A percentile compares a stretch with the other conserved stretches of the same genome.
phyloP scores from a whole-genome alignment of 306 rosid species.

The Begonia loranthoides region DNA sequence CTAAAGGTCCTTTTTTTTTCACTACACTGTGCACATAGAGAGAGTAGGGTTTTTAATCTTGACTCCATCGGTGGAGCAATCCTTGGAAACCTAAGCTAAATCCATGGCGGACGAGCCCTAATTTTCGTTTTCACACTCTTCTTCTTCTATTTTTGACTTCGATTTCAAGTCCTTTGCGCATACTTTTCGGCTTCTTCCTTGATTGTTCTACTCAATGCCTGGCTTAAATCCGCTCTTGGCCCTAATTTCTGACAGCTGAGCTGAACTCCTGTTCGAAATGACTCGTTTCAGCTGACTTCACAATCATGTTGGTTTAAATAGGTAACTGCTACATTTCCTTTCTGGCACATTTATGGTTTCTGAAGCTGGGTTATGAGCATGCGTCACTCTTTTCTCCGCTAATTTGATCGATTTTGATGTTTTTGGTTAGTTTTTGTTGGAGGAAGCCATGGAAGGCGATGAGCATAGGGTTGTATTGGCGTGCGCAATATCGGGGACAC shows the following conservation, averaged over 20 bases:
- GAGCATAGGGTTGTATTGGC: slow-evolving; percentile 60
- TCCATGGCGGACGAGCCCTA: slow-evolving; percentile 25
- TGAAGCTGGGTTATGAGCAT: slow-evolving; percentile 6
- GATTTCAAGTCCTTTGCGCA: slow-evolving; percentile 21
- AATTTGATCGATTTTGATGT: slow-evolving; percentile 32
- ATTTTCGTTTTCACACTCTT: slow-evolving; percentile 8
- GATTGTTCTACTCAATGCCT: slow-evolving; percentile 12
- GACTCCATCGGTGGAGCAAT: slow-evolving; percentile 19
- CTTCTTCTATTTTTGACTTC: slow-evolving; percentile 14
- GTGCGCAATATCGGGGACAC: slow-evolving; percentile 74
- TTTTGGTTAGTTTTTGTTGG: slow-evolving; percentile 33
- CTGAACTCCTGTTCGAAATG: slow-evolving; percentile 10
- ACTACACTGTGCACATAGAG: slow-evolving; percentile 16
- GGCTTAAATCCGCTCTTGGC: slow-evolving; percentile 27
- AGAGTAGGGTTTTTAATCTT: slow-evolving; percentile 43
- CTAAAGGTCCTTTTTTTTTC: slow-evolving; percentile 13
- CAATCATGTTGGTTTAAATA: slow-evolving; percentile 28
- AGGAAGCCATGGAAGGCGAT: slow-evolving; percentile 68
- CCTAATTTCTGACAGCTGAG: slow-evolving; percentile 22
- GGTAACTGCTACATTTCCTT: slow-evolving; percentile 14
- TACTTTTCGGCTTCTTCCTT: slow-evolving; percentile 4
- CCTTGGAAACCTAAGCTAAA: slow-evolving; percentile 25
- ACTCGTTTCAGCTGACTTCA: slow-evolving; percentile 34
- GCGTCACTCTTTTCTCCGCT: slow-evolving; percentile 4
- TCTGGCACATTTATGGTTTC: slow-evolving; percentile 5